Evolutionary conservation across 306 rosid genomes (phyloP), one percentile per base, ranked within the genome.

Genomic region (Quercus agrifolia): DNA sequence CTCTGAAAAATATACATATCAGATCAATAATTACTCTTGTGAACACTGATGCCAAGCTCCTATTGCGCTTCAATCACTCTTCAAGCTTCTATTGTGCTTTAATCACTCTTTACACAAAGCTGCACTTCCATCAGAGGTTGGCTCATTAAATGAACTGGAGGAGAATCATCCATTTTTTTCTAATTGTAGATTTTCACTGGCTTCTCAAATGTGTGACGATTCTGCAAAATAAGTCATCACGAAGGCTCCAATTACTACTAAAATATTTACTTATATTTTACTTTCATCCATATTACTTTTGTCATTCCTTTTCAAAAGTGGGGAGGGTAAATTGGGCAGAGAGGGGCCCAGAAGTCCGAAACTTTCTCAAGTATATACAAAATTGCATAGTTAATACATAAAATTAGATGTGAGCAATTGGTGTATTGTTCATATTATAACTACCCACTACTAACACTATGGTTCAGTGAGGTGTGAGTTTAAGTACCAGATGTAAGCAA

Each of bases 171-270:
- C 74, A 78, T 67, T 61, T 79, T 80, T 38, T 38, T 75, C 89
- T 93, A 93, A 86, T 93, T 93, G 86, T 93, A 93, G 77, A 93
- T 91, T 88, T 90, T 93, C 38, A 93, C 93, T 17, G 97, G 97
- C 92, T 93, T 91, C 92, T 91, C 97, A 87, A 63, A 91, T 2
- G 93, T 85, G 87, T 89, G 98, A 71, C 98, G 97, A 83, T 91
- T 93, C 97, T 93, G 91, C 83, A 83, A 82, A 87, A 73, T 70
- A 67, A 74, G 56, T 13, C 7, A 49, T 28, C 12, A 66, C 72
- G 77, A 30, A 70, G 74, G 41, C 46, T 7, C 46, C 46, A 38
- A 7, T 38, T 38, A 38, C 46, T 38, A 38, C 46, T 38, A 38
- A 6, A 38, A 12, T 11, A 49, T 49, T 49, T 49, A 49, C 54